A percentile compares a stretch with the other conserved stretches of the same genome.
Evolutionary conservation across 176 grass and related monocot genomes (phyloP).

Genomic region (Cymbopogon citratus): DNA sequence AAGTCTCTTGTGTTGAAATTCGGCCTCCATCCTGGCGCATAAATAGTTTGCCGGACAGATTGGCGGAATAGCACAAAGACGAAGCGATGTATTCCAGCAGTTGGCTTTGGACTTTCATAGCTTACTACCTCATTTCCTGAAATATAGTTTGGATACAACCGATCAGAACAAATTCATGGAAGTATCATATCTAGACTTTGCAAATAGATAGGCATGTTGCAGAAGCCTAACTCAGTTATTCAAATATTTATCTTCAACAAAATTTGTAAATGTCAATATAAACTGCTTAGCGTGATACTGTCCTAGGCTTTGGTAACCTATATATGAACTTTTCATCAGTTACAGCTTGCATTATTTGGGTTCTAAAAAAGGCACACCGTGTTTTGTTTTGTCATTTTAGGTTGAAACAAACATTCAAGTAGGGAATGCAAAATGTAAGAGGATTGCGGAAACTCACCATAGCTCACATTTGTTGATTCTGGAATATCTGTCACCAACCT

Average conservation of each 20-base stretch:
- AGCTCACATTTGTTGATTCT: slow-evolving; percentile 63
- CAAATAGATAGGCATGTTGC: not conserved
- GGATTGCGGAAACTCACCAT: slow-evolving; percentile 40
- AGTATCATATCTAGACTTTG: not conserved
- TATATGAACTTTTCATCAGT: slow-evolving; percentile 5
- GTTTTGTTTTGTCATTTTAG: not conserved
- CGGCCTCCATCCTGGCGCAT: slow-evolving; percentile 82
- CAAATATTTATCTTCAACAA: slow-evolving; percentile 2
- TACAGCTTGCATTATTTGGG: not conserved
- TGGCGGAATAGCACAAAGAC: slow-evolving; percentile 86
- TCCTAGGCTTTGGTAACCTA: not conserved
- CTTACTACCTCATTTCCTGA: slow-evolving; percentile 85
- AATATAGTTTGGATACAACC: slow-evolving; percentile 19
- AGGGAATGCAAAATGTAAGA: slow-evolving; percentile 13
- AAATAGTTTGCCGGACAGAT: slow-evolving; percentile 56
- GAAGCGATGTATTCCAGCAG: slow-evolving; percentile 88
- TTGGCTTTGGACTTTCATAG: slow-evolving; percentile 87
- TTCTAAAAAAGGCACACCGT: not conserved
- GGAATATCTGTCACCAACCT: slow-evolving; percentile 98
- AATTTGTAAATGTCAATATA: not conserved
- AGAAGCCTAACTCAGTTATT: not conserved
- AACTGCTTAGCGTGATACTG: not conserved
- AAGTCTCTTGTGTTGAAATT: slow-evolving; percentile 99
- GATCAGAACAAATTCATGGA: slow-evolving; percentile 23
- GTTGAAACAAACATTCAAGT: slow-evolving; percentile 32